Conservation (phyloP, 768 basidiomycete genomes). For the Termitomyces eurrhizus region DNA sequence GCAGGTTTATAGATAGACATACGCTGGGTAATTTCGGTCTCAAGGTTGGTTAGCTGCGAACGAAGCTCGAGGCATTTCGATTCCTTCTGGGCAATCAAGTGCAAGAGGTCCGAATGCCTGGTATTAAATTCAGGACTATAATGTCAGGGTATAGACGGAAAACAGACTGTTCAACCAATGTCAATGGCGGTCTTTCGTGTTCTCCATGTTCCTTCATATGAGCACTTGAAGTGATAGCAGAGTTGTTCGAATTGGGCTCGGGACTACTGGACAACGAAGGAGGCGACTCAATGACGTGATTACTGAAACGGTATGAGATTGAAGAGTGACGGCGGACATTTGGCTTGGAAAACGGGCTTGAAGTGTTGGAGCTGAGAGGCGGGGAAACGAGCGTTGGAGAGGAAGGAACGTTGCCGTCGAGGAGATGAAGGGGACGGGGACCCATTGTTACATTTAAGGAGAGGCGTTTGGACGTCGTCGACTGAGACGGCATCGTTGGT, state of each 20-base stretch:
- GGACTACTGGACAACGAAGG: constrained; percentile 11
- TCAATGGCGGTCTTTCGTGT: constrained; percentile 42
- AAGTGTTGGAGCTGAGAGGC: constrained; percentile 13
- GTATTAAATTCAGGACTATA: constrained; percentile 1
- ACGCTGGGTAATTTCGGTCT: constrained; percentile 68
- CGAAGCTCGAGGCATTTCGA: constrained; percentile 79
- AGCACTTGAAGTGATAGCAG: constrained; percentile 17
- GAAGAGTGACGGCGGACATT: constrained; percentile 46
- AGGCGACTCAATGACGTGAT: constrained; percentile 17
- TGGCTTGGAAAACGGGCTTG: constrained; percentile 14
- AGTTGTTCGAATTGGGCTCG: constrained; percentile 16
- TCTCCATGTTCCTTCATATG: constrained; percentile 14
- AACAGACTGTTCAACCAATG: constrained; percentile 70
- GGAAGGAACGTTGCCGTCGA: constrained; percentile 28
- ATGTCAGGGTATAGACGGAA: not conserved
- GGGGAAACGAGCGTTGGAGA: constrained; percentile 15
- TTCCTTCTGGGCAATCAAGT: constrained; percentile 84
- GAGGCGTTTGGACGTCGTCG: constrained; percentile 23
- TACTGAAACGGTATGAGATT: constrained; percentile 43
- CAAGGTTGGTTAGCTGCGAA: constrained; percentile 66
- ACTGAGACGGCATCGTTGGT: constrained; percentile 1
- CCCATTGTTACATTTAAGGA: constrained; percentile 28
- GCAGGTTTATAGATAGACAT: constrained; percentile 18
- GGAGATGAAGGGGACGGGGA: constrained; percentile 47
- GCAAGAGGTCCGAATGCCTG: constrained; percentile 80